These are phyloP conservation scores for Kodamaea ohmeri DNA, from an alignment of 1,139 yeast species.

Conservation along the genomic window DNA sequence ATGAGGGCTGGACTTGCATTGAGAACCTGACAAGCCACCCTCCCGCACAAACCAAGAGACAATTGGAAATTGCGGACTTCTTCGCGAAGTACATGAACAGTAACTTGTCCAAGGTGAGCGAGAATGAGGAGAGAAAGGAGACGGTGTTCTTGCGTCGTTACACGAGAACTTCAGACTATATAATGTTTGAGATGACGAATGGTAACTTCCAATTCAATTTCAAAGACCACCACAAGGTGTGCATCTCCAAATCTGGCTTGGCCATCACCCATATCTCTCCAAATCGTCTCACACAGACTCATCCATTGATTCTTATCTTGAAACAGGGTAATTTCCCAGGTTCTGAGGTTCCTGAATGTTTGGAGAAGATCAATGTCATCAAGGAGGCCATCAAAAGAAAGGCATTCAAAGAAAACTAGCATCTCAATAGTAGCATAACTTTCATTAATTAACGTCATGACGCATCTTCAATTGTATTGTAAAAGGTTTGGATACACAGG, in stretches of 20 bases:
- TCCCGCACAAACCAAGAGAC: constrained; percentile 63
- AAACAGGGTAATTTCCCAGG: constrained; percentile 63
- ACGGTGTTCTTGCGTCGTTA: constrained; percentile 77
- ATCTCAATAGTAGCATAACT: constrained; percentile 8
- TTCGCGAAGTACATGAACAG: constrained; percentile 83
- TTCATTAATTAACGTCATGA: constrained; percentile 7
- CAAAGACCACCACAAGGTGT: constrained; percentile 88
- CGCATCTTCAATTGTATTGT: constrained; percentile 3
- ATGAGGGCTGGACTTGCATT: constrained; percentile 72
- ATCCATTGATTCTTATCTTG: constrained; percentile 57
- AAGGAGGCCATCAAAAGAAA: constrained; percentile 43
- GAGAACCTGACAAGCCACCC: constrained; percentile 56
- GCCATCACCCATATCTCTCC: constrained; percentile 83
- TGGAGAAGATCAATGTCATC: constrained; percentile 35
- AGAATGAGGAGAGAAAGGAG: constrained; percentile 54
- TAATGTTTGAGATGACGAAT: constrained; percentile 91
- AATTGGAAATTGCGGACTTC: constrained; percentile 78
- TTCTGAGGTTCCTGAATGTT: constrained; percentile 51
- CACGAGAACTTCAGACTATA: constrained; percentile 72
- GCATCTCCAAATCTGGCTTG: constrained; percentile 72
- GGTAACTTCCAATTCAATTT: constrained; percentile 93
- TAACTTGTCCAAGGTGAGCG: constrained; percentile 73
- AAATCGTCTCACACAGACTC: constrained; percentile 68
- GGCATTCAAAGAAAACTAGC: constrained; percentile 32
- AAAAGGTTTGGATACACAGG: too few relatives aligned